Conservation (phyloP, 2,329 filamentous ascomycete genomes). For the Xylaria hypoxylon region DNA sequence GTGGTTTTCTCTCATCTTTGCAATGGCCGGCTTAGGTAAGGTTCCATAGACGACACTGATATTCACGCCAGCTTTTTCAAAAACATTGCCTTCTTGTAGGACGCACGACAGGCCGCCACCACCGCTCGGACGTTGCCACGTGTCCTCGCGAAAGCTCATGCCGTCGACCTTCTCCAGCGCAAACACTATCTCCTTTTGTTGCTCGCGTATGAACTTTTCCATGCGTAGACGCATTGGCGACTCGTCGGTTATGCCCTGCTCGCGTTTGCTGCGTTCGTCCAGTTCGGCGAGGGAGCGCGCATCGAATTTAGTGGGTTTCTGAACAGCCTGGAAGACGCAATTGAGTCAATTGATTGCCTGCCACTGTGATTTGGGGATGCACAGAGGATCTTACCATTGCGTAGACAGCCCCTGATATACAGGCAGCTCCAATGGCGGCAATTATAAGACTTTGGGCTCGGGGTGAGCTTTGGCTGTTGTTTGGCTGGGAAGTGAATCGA, state of each 20-base stretch:
- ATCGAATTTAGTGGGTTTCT: conserved; percentile 65
- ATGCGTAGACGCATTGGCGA: conserved; percentile 98
- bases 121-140: conserved; percentile 87
- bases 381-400: conserved; percentile 42
- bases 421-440: conserved; percentile 38
- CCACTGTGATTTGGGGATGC: not conserved
- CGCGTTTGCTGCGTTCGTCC: conserved; percentile 83
- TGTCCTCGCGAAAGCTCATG: conserved; percentile 82
- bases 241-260: conserved; percentile 76
- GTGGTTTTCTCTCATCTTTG: conserved; percentile 94
- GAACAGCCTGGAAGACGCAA: conserved; percentile 53
- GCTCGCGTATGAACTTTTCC: conserved; percentile 94
- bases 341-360: conserved; percentile 40
- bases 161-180: conserved; percentile 88
- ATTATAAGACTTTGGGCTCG: conserved; percentile 37
- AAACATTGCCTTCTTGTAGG: conserved; percentile 94
- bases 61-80: conserved; percentile 97
- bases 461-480: conserved; percentile 37
- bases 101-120: conserved; percentile 96
- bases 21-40: conserved; percentile 86
- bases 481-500: conserved; percentile 41
- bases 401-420: conserved; percentile 42
- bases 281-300: conserved; percentile 82
- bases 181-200: conserved; percentile 87
- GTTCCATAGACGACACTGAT: conserved; percentile 95